A percentile compares a stretch with the other conserved stretches of the same genome.
phyloP scores from a whole-genome alignment of 2,329 filamentous ascomycete species.

The Monilinia polystroma region DNA sequence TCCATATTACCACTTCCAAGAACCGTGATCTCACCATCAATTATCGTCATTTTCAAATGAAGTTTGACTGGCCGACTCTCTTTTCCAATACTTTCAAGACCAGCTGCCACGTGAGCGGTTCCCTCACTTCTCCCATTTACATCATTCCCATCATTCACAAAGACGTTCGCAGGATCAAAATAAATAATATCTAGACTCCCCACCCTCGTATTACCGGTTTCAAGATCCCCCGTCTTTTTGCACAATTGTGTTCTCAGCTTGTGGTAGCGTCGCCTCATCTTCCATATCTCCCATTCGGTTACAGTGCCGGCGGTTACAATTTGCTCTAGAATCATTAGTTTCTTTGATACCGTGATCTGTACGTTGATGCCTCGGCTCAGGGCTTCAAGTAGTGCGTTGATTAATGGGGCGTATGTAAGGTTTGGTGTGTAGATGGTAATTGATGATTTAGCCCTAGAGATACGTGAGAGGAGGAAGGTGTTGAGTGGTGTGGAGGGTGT shows the following conservation, averaged over 20 bases:
- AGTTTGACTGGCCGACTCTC: constrained; percentile 63
- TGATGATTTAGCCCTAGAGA: constrained; percentile 48
- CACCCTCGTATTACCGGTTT: neutral
- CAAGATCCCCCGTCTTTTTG: constrained; percentile 6
- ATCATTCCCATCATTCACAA: too few relatives aligned
- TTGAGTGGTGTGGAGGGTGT: constrained; percentile 61
- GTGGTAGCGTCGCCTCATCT: constrained; percentile 57
- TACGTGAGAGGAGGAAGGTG: constrained; percentile 40
- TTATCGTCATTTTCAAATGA: constrained; percentile 74
- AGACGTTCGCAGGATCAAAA: constrained; percentile 33
- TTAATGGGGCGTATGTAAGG: constrained; percentile 64
- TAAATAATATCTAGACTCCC: constrained; percentile 34
- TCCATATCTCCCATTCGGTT: constrained; percentile 62
- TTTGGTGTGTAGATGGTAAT: constrained; percentile 78
- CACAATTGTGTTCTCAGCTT: constrained; percentile 27
- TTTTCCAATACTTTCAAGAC: neutral
- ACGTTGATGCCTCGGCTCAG: constrained; percentile 67
- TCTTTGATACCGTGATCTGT: constrained; percentile 62
- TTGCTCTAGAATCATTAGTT: constrained; percentile 77
- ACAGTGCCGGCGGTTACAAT: constrained; percentile 76
- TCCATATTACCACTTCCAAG: constrained; percentile 83
- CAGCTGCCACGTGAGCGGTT: too few relatives aligned
- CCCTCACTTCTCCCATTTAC: neutral
- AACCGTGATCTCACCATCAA: constrained; percentile 66
- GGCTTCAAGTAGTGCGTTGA: constrained; percentile 60